Base-by-base conservation (phyloP, 352 stramenopile species). In the Phytophthora brassicae region DNA sequence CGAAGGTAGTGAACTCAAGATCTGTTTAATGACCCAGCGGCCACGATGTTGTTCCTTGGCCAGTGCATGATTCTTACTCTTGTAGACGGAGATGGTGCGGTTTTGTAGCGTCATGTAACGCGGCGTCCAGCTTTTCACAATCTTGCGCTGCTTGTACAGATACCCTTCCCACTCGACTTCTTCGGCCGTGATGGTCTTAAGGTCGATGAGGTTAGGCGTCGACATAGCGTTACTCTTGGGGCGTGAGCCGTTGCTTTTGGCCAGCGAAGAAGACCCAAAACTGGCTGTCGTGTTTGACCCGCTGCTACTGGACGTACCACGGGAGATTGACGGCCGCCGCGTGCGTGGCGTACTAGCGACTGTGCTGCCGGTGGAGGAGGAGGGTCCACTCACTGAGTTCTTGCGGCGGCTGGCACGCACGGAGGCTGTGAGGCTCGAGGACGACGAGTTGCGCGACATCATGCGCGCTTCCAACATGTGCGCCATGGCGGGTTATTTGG, bases 151-250 rank as follows among this genome's bases (percentile, higher is more conserved):
- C 70, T 95, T 95, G 75, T 94, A 95, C 13, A 95, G 56, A 57
- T 95, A 95, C 2, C 86, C 86, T 58, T 95, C 86, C 86, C 86
- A 95, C 69, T 95, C 86, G 46, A 95, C 62, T 46, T 94, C 85
- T 50, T 93, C 86, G 58, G 72, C 77, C 70, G 86, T 88, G 60
- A 92, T 92, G 26, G 81, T 92, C 72, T 93, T 93, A 50, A 95
- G 79, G 47, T 95, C 86, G 47, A 95, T 95, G 41, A 95, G 63
- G 55, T 91, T 94, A 13, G 86, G 86, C 55, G 81, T 88, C 4
- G 70, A 53, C 42, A 93, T 60, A 5, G 68, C 45, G 20, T 20
- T 13, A 23, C 24, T 60, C 35, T 65, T 65, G 16, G 53, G 45
- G 11, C 41, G 52, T 9, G 54, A 29, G 54, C 29, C 51, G 31